These are phyloP conservation scores for Botrytis porri DNA, from an alignment of 2,329 filamentous ascomycete genomes.

Conservation along the genomic window DNA sequence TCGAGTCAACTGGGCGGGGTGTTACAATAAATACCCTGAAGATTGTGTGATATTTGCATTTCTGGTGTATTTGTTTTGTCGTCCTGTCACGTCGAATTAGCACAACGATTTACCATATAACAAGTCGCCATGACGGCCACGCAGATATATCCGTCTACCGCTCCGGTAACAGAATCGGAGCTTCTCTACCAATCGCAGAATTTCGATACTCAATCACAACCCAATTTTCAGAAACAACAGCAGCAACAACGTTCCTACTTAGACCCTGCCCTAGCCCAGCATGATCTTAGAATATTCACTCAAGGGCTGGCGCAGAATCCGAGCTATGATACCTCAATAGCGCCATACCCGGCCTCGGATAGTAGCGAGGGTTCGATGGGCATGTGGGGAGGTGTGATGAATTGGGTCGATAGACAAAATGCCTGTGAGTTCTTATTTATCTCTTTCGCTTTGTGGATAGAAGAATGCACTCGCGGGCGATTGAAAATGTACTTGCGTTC, in stretches of 20 bases:
- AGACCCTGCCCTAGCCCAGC: conserved; percentile 12
- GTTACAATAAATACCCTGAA: background rate
- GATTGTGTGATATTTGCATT: conserved; percentile 10
- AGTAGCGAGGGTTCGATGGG: conserved; percentile 12
- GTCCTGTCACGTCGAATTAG: background rate
- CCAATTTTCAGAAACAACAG: background rate
- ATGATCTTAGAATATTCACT: conserved; percentile 7
- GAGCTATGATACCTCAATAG: conserved; percentile 1
- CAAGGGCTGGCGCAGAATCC: background rate
- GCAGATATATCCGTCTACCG: conserved; percentile 16
- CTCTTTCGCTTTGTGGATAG: background rate
- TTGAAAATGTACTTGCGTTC: background rate
- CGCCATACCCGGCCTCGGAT: conserved; percentile 19
- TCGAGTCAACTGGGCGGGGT: background rate
- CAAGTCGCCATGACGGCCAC: conserved; percentile 4
- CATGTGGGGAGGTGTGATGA: conserved; percentile 15
- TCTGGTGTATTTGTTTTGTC: background rate
- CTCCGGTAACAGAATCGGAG: conserved; percentile 1
- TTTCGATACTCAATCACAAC: conserved; percentile 10
- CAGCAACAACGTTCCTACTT: conserved; percentile 8
- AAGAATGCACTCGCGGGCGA: background rate
- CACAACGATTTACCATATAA: background rate
- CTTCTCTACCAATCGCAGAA: conserved; percentile 10
- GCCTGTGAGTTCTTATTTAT: background rate
- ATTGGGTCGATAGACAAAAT: conserved; percentile 14